Evolutionary conservation across 495 filamentous ascomycete genomes (phyloP), one percentile per base, ranked within the genome.

Genomic region (Chaetomium fimeti): DNA sequence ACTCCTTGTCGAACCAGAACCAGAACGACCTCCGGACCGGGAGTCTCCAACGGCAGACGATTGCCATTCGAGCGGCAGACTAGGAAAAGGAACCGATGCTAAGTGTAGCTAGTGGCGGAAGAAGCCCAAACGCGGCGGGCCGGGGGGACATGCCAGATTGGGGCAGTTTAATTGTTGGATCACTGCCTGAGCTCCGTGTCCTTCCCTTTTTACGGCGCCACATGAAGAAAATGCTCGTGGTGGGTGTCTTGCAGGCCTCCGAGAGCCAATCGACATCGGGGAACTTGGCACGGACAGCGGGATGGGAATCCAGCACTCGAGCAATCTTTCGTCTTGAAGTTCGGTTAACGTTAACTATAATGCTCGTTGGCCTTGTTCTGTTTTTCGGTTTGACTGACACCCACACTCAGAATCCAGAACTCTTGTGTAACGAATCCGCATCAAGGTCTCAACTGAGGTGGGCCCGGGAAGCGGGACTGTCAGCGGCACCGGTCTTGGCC

Each of bases 201-300:
- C 62, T 52, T 57, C 63, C 48, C 18, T 36, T 53, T 62, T 25
- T 16, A 36, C 51, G 60, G 20, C 60, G 63, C 63, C 63, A 65
- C 63, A 65, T 57, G 40, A 48, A 49, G 57, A 51, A 29, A 22
- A 49, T 24, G 63, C 51, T 36, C 45, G 56, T 28, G 59, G 51
- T 8, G 36, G 47, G 53, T 52, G 59, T 53, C 59, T 20, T 47
- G 29, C 59, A 42, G 59, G 22, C 11, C 13, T 13, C 6, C 3
- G 20, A 53, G 18, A 12, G 27, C 25, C 57, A 51, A 53, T 53
- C 22, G 32, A 36, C 32, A 36, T 36, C 32, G 32, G 32, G 8
- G 32, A 11, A 36, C 8, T 36, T 36, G 32, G 32, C 32, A 36
- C 32, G 32, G 32, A 36, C 32, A 1, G 32, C 5, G 3, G 7